These are phyloP conservation scores for Xylaria telfairii DNA, from an alignment of 495 filamentous ascomycete genomes.

Conservation along the genomic window DNA sequence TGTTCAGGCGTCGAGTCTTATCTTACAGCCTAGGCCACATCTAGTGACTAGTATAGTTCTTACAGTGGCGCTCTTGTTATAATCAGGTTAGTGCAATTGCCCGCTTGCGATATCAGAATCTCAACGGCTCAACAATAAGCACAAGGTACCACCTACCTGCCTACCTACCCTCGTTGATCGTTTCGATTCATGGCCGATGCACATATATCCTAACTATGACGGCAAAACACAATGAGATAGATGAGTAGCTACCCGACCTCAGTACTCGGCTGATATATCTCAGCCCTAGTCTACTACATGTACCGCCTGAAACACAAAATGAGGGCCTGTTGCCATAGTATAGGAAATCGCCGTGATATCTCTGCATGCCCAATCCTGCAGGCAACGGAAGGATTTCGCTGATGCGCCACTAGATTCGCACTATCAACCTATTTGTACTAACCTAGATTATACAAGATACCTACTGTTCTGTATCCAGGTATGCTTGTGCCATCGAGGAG, in stretches of 20 bases:
- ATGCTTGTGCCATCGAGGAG: background rate
- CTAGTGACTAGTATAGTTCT: background rate
- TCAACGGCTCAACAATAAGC: background rate
- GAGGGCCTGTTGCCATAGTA: background rate
- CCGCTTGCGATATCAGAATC: background rate
- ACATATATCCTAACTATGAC: background rate
- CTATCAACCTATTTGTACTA: background rate
- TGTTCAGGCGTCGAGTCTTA: background rate
- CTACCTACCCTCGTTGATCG: too few relatives aligned
- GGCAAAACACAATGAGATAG: background rate
- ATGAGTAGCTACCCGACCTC: background rate
- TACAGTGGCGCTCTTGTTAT: background rate
- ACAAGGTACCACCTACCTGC: background rate
- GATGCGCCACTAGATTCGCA: background rate
- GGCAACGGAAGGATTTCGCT: slow-evolving; percentile 5
- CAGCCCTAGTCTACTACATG: background rate
- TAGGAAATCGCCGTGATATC: slow-evolving; percentile 2
- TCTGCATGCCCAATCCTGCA: slow-evolving; percentile 13
- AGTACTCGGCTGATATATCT: background rate
- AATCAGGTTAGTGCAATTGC: background rate
- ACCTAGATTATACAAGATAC: too few relatives aligned
- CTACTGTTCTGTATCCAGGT: background rate
- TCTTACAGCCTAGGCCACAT: background rate
- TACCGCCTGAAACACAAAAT: background rate
- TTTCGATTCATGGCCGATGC: background rate